These are phyloP conservation scores for Agrocybe praecox DNA, from an alignment of 768 basidiomycete species.

Conservation along the genomic window DNA sequence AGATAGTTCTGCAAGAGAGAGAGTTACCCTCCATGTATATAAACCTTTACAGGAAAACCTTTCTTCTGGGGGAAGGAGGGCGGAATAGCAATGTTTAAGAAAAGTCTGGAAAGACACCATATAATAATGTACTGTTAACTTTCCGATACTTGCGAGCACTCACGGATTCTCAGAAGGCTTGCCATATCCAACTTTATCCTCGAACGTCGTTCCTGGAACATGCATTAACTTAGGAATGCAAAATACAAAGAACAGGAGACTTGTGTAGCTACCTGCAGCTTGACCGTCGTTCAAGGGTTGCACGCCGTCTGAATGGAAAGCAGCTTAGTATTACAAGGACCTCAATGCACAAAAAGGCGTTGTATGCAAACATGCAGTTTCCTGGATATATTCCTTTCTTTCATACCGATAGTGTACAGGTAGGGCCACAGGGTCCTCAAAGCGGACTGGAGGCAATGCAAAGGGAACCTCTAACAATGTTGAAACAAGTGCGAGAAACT, in stretches of 20 bases:
- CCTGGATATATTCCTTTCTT: slow-evolving; percentile 59
- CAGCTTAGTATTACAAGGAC: background rate
- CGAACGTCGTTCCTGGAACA: slow-evolving; percentile 42
- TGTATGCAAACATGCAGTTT: slow-evolving; percentile 51
- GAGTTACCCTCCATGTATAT: slow-evolving; percentile 76
- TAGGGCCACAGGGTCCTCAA: slow-evolving; percentile 62
- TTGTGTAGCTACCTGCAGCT: slow-evolving; percentile 40
- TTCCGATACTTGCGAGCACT: slow-evolving; percentile 12
- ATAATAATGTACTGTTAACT: background rate
- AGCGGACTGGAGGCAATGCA: slow-evolving; percentile 64
- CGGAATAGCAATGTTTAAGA: slow-evolving; percentile 66
- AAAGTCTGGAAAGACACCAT: slow-evolving; percentile 43
- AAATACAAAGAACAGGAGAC: background rate
- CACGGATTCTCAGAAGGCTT: slow-evolving; percentile 74
- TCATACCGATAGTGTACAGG: slow-evolving; percentile 59
- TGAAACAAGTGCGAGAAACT: background rate
- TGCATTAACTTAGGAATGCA: background rate
- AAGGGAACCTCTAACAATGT: slow-evolving; percentile 66
- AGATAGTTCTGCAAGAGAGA: background rate
- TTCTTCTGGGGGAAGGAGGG: slow-evolving; percentile 47
- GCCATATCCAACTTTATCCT: slow-evolving; percentile 68
- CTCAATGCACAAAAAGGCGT: background rate
- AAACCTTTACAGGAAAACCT: slow-evolving; percentile 67
- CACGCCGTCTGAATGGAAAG: slow-evolving; percentile 44
- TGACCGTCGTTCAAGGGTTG: slow-evolving; percentile 73